Conservation (phyloP, 352 stramenopile species). For the Globisporangium apiculatum region DNA sequence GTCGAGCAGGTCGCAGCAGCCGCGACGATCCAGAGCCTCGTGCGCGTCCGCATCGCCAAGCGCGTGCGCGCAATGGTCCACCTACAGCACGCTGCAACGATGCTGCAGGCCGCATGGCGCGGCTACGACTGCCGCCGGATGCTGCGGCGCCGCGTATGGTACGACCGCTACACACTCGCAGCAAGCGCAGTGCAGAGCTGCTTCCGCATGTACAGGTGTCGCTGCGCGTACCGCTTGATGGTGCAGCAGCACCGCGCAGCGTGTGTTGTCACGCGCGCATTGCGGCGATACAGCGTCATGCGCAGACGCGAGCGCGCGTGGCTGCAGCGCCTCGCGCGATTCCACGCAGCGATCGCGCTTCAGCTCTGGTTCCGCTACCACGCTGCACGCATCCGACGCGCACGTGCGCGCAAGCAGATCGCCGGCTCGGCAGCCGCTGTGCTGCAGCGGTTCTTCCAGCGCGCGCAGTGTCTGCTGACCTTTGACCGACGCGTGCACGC, state of each 20-base stretch:
- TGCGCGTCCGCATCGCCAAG: constrained; percentile 23
- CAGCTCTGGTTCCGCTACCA: constrained; percentile 43
- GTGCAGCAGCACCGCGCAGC: constrained; percentile 26
- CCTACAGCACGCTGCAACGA: constrained; percentile 20
- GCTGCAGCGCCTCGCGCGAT: constrained; percentile 32
- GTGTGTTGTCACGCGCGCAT: constrained; percentile 24
- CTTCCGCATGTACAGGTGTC: constrained; percentile 31
- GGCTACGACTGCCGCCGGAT: constrained; percentile 45
- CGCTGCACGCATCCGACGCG: constrained; percentile 16
- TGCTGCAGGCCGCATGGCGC: constrained; percentile 40
- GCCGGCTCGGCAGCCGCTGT: constrained; percentile 13
- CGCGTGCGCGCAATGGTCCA: constrained; percentile 14
- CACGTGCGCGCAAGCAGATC: constrained; percentile 10
- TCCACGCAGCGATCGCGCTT: constrained; percentile 47
- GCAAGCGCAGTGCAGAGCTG: constrained; percentile 27
- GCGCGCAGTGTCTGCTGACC: constrained; percentile 20
- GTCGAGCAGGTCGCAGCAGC: constrained; percentile 36
- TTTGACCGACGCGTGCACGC: constrained; percentile 33
- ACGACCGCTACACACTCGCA: constrained; percentile 24
- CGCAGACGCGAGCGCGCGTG: constrained; percentile 30
- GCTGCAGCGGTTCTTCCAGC: constrained; percentile 49
- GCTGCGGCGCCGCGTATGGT: constrained; percentile 25
- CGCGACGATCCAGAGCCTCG: constrained; percentile 50
- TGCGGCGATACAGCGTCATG: constrained; percentile 31
- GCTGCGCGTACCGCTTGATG: constrained; percentile 21